Conservation (phyloP, 805 yeast species). For the Kodamaea kaohsiungensis region DNA sequence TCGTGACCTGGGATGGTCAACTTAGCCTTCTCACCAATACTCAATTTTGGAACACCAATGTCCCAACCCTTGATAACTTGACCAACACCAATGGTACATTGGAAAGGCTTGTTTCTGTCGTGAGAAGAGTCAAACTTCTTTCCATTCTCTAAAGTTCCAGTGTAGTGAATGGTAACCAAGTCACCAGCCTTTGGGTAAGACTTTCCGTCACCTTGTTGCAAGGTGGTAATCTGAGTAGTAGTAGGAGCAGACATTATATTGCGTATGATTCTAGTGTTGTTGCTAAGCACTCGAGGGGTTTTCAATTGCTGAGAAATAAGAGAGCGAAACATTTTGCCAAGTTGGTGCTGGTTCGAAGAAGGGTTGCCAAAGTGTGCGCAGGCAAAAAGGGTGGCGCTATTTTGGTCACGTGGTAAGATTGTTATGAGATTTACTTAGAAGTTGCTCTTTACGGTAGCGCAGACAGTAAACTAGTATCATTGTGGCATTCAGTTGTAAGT, state of each 20-base stretch:
- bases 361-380: background rate
- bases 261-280: background rate
- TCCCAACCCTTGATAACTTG: slow-evolving; percentile 98
- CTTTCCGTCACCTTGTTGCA: slow-evolving; percentile 75
- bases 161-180: slow-evolving; percentile 89
- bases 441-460: too few relatives aligned
- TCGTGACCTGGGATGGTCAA: slow-evolving; percentile 90
- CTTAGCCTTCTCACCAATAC: slow-evolving; percentile 90
- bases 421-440: too few relatives aligned
- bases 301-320: slow-evolving; percentile 10
- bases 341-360: background rate
- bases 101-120: slow-evolving; percentile 95
- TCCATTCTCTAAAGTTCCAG: slow-evolving; percentile 93
- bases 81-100: slow-evolving; percentile 91
- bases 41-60: slow-evolving; percentile 86
- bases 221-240: slow-evolving; percentile 42
- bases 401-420: too few relatives aligned
- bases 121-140: slow-evolving; percentile 94
- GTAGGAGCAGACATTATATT: slow-evolving; percentile 39
- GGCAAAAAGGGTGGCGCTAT: too few relatives aligned
- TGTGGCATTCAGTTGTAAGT: too few relatives aligned
- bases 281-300: slow-evolving; percentile 4
- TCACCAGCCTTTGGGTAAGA: slow-evolving; percentile 88
- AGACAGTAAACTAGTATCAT: too few relatives aligned
- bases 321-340: slow-evolving; percentile 10